Percentiles rank a stretch among this genome's conserved stretches.
phyloP scores from a whole-genome alignment of 2,329 filamentous ascomycete genomes.

The Botrytis medusae region DNA sequence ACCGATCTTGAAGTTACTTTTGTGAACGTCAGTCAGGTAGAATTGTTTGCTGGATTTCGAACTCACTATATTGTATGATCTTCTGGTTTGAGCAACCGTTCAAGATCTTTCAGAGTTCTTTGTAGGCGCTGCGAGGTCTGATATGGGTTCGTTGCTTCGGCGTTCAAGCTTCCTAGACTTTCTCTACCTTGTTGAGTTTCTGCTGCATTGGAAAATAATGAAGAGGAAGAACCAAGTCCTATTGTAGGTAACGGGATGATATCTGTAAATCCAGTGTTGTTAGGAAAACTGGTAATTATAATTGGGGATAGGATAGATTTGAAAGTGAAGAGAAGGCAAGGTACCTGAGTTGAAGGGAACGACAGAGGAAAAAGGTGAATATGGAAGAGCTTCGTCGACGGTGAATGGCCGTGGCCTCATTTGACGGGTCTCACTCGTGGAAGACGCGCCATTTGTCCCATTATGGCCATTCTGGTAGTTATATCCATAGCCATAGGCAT shows the following conservation, averaged over 20 bases:
- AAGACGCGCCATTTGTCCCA: conserved; percentile 2
- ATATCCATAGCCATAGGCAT: conserved; percentile 14
- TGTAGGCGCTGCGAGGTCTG: conserved; percentile 66
- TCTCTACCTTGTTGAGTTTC: conserved; percentile 53
- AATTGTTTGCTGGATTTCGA: not conserved
- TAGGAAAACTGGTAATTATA: conserved; percentile 24
- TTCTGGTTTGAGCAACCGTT: conserved; percentile 70
- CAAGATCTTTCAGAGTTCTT: conserved; percentile 70
- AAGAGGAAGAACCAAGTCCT: conserved; percentile 52
- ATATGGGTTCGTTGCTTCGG: conserved; percentile 60
- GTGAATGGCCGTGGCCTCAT: conserved; percentile 51
- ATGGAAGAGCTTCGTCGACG: conserved; percentile 76
- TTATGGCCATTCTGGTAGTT: conserved; percentile 10
- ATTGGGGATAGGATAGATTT: conserved; percentile 5
- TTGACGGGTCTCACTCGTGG: not conserved
- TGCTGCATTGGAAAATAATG: conserved; percentile 52
- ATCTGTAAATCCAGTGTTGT: conserved; percentile 45
- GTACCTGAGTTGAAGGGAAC: conserved; percentile 74
- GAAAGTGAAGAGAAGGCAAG: not conserved
- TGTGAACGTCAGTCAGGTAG: conserved; percentile 30
- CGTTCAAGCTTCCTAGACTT: conserved; percentile 67
- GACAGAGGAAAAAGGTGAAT: conserved; percentile 77
- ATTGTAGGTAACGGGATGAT: conserved; percentile 65
- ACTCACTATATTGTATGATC: conserved; percentile 60
- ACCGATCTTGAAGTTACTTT: conserved; percentile 59